Base-by-base conservation (phyloP, 73 alveolate species). In the Paramecium octaurelia region DNA sequence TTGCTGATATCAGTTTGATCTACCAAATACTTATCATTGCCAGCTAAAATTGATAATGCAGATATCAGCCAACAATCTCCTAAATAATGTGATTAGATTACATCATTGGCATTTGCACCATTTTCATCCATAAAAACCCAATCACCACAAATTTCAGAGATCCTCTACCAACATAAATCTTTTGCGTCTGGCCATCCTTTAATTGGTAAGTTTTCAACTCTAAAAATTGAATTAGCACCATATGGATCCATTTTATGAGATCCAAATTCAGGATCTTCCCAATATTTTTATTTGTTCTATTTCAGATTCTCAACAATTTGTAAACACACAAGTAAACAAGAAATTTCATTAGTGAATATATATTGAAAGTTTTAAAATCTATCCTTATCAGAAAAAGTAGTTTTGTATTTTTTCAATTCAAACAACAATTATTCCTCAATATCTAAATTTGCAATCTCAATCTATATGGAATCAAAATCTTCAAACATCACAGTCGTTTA, bases 11-110 rank as follows among this genome's bases (percentile, higher is more conserved):
- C 75, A 21, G 34, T 75, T 42, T 88, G 60, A 44, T 92, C 83
- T 23, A 68, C 85, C 14, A 93, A 43, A 38, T 75, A 86, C 6
- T 92, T 86, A 58, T 92, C 90, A 59, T 92, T 46, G 11, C 44
- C 40, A 31, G 96, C 93, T 12, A 93, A 57, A 12, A 93, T 57
- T 31, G 94, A 69, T 69, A 93, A 24, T 16, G 93, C 96, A 42
- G 93, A 75, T 35, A 93, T 77, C 34, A 93, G 85, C 95, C 96
- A 93, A 24, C 96, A 93, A 85, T 93, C 95, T 7, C 95, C 95
- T 92, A 93, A 92, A 43, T 77, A 86, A 18, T 94, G 88, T 34
- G 92, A 70, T 54, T 93, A 83, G 24, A 76, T 60, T 20, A 93
- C 95, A 85, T 92, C 95, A 83, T 93, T 92, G 40, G 92, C 76